Evolutionary conservation across 2,329 filamentous ascomycete genomes (phyloP), one percentile per base, ranked within the genome.

Genomic region (Cladosporium sp.): DNA sequence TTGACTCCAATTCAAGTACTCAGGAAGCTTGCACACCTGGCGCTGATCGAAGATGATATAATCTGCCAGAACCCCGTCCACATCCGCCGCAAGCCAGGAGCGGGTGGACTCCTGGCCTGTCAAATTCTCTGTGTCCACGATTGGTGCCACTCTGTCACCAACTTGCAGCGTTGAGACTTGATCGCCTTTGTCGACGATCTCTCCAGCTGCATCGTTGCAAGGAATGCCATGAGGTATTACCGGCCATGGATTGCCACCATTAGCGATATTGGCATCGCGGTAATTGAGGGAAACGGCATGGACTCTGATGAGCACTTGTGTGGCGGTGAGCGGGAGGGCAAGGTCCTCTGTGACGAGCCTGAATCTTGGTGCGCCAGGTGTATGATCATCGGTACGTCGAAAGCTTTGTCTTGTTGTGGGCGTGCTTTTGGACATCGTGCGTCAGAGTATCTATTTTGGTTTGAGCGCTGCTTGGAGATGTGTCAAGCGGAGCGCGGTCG

Each of bases 1-100:
- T 2, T 70, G 61, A 1, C 66, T 58, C 71, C 72, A 78, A 35
- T 69, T 62, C 17, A 78, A 62, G 53, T 77, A 66, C 0, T 54
- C 55, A 0, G 76, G 76, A 0, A 77, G 53, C 45, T 72, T 74
- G 22, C 61, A 66, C 3, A 78, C 45, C 8, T 66, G 61, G 34
- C 65, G 60, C 60, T 77, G 74, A 22, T 77, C 71, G 54, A 75
- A 78, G 0, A 78, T 63, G 1, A 78, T n/a, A 59, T 75, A 67
- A 25, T 73, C 69, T 0, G 75, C 74, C 61, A 79, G 49, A 2
- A 75, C 72, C 0, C 77, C 77, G 57, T 78, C 76, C 51, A 75
- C 75, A 55, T 79, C 69, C 0, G 74, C 75, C 2, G 74, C 75
- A 4, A 78, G 65, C 76, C 76, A 78, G 1, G 72, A 74, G 20